Base-by-base conservation (phyloP, 163 green algal genomes). In the Chlamydomonas reinhardtii region DNA sequence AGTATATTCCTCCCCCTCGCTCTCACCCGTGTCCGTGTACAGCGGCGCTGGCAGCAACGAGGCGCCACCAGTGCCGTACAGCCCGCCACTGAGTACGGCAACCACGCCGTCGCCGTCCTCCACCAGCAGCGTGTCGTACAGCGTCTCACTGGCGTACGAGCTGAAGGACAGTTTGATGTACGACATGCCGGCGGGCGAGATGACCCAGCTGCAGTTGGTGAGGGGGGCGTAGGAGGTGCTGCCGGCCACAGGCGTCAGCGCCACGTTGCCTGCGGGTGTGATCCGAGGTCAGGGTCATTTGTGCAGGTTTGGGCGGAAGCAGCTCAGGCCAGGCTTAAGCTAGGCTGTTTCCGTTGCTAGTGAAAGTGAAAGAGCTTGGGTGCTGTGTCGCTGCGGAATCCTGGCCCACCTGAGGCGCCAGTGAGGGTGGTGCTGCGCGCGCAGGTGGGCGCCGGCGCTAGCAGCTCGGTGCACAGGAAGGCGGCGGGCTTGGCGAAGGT, bases 111-210 rank as follows among this genome's bases (percentile, higher is more conserved):
- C 79, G 25, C 11, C 68, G 52, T 85, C 79, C 79, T 77, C 48
- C 52, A 85, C 68, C 68, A 85, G n/a, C 52, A 85, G 32, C 20
- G 48, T 85, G 79, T 85, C 79, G 54, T 85, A 85, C 79, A 85
- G 32, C 3, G 52, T 24, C 32, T 85, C 79, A 5, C 68, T 85
- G 34, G 17, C 39, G 32, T 78, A 85, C 52, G 24, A 39, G 4
- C 9, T 34, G 32, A 85, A 73, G 27, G 48, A 31, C 6, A 85
- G 68, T 2, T 34, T 22, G 68, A 85, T 85, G 79, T 78, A 85
- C 52, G 79, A 64, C 79, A 85, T 43, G 8, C 79, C 79, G 32
- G 32, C 9, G 3, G 79, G 79, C 66, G 39, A n/a, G 11, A 85
- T 52, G 32, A 56, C 24, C 79, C 79, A 85, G 32, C 52, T 69